Percentiles rank a stretch among this genome's conserved stretches.
phyloP scores from a whole-genome alignment of 306 rosid species.

The Luffa aegyptiaca region DNA sequence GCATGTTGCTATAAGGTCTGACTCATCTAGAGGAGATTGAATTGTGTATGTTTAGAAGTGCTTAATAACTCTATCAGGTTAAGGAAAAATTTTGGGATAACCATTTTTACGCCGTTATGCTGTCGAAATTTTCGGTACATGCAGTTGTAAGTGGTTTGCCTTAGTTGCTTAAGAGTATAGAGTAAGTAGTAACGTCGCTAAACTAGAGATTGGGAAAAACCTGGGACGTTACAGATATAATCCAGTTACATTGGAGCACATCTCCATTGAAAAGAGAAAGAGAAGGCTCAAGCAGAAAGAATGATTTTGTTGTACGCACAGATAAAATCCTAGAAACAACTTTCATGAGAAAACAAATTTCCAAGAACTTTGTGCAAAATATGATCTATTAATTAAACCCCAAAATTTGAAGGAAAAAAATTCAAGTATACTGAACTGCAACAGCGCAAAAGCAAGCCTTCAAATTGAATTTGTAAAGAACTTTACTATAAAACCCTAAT shows the following conservation, averaged over 20 bases:
- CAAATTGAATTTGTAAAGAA: background rate
- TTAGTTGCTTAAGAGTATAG: too few species aligned
- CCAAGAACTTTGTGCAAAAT: constrained; percentile 56
- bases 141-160: too few species aligned
- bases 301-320: constrained; percentile 44
- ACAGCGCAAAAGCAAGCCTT: background rate
- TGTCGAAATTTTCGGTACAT: too few species aligned
- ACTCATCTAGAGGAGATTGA: too few species aligned
- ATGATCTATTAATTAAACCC: background rate
- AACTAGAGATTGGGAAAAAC: too few species aligned
- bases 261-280: constrained; percentile 29
- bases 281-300: constrained; percentile 92
- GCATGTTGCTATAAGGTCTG: too few species aligned
- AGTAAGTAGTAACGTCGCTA: too few species aligned
- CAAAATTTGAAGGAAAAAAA: background rate
- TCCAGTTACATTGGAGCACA: constrained; percentile 81
- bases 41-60: too few species aligned
- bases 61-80: too few species aligned
- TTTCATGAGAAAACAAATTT: constrained; percentile 12
- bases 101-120: too few species aligned
- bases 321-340: constrained; percentile 57
- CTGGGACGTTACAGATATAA: too few species aligned
- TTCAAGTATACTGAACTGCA: background rate
- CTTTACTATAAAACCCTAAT: background rate
- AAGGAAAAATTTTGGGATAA: too few species aligned